phyloP scores from a whole-genome alignment of 208 protist species.

The Crithidia bombi region DNA sequence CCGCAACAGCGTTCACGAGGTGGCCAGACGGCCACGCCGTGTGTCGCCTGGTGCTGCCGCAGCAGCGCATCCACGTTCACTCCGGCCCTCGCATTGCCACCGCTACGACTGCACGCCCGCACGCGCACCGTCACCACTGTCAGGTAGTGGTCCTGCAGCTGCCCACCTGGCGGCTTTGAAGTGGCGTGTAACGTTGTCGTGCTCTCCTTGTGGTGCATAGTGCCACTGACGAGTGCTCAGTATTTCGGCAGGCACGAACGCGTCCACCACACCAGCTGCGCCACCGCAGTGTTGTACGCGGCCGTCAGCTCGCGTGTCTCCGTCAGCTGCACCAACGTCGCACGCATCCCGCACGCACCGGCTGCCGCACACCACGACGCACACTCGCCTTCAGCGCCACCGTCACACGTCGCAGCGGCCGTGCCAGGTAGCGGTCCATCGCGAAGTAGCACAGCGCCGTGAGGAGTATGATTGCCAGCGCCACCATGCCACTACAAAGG shows the following conservation, averaged over 20 bases:
- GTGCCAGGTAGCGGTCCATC: conserved; percentile 8
- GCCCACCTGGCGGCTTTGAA: neutral
- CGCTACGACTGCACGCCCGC: conserved; percentile 1
- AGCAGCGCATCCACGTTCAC: conserved; percentile 5
- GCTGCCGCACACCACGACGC: conserved; percentile 12
- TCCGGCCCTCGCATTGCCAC: neutral
- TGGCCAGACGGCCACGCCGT: conserved; percentile 9
- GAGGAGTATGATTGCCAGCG: conserved; percentile 1
- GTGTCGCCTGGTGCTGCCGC: neutral
- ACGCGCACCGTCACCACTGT: conserved; percentile 13
- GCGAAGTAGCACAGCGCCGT: conserved; percentile 1
- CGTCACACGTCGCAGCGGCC: conserved; percentile 15
- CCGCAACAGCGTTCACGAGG: conserved; percentile 3
- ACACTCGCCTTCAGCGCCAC: conserved; percentile 11
- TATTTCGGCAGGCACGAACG: conserved; percentile 19
- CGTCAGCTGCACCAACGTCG: conserved; percentile 7
- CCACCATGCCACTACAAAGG: conserved; percentile 2
- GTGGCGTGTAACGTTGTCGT: no score
- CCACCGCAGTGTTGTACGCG: conserved; percentile 27
- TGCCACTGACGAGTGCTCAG: no score
- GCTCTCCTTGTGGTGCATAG: no score
- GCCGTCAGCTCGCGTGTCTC: conserved; percentile 17
- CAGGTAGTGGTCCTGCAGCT: conserved; percentile 13
- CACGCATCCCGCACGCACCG: conserved; percentile 8
- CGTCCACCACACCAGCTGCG: conserved; percentile 30